Evolutionary conservation across 495 filamentous ascomycete genomes (phyloP), one percentile per base, ranked within the genome.

Genomic region (Aspergillus cristatus): DNA sequence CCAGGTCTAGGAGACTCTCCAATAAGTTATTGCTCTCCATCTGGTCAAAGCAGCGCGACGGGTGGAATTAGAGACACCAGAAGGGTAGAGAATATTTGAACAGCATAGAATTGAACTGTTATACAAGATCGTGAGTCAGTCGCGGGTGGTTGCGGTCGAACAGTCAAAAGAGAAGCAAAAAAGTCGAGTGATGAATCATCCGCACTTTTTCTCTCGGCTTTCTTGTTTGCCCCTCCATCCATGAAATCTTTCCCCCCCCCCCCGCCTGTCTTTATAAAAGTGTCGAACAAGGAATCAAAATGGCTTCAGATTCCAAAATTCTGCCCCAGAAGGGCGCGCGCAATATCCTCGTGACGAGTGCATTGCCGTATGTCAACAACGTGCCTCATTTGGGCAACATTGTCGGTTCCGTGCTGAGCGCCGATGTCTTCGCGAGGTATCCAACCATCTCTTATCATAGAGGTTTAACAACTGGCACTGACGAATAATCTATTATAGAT

Each of bases 301-400:
- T 60, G 51, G 50, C 57, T 48, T 48, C 57, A 45, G 45, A 58
- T 40, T 34, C 46, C 17, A 42, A 46, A 33, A 66, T 70, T 14
- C 38, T 71, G 39, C 67, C 67, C 39, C 51, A 62, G 44, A 42
- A 59, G 41, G 67, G 64, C 39, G 45, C 68, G 53, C 58, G 58
- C 29, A 69, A 68, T 50, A 56, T 68, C 18, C 46, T 82, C 28
- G 34, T 54, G 18, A 82, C 57, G 8, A 79, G 75, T 38, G 80
- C 82, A 29, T 51, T 87, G 24, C 84, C 86, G 29, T 97, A 96
- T 55, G 88, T 94, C 35, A 97, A 97, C 67, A 96, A 95, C 62
- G 85, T 93, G 7, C 91, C 90, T 35, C 90, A 95, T 63, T 70
- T 95, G 51, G 89, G 91, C 38, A 98, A 98, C 60, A 81, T 96